Base-by-base conservation (phyloP, 495 filamentous ascomycete species). In the Penicillium maclennaniae region DNA sequence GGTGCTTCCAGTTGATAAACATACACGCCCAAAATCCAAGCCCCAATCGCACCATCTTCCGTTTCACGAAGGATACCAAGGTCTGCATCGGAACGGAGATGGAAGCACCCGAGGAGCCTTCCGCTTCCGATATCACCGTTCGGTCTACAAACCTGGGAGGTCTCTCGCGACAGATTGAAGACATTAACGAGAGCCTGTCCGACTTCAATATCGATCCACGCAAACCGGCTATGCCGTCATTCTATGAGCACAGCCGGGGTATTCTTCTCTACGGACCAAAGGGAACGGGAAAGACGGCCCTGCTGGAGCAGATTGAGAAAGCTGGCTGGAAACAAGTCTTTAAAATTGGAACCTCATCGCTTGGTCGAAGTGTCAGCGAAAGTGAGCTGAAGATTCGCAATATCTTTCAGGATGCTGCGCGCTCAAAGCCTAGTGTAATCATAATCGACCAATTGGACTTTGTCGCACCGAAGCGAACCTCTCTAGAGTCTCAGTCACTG, bases 401-500 rank as follows among this genome's bases (percentile, higher is more conserved):
- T 47, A 67, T 79, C 0, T 96, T 98, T 65, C 78, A 82, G 38
- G 82, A 87, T 51, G 92, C 93, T 9, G 70, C 73, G 43, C 76
- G 78, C 6, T 76, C 78, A 53, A 85, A 91, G 65, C 91, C 93
- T 1, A 90, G 89, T 56, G 79, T 93, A 6, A 78, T 98, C 27
- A 71, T 95, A 14, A 86, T 97, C 37, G 91, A 97, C 64, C 78
- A 90, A 51, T 69, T 97, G 26, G 88, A 96, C 45, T 76, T 76
- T 47, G 70, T 96, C 23, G 87, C 89, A 43, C 82, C 83, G 14
- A 90, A 86, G 45, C 67, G 72, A 51, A 67, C 69, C 5, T 62
- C 69, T n/a, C 25, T 68, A 6, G 71, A 79, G 9, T 71, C 69
- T 6, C 57, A 63, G 17, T 69, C 69, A 5, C 47, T 77, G 16